Conservation (phyloP, 257 asterid genomes). For the Solanum ossicruentum region DNA sequence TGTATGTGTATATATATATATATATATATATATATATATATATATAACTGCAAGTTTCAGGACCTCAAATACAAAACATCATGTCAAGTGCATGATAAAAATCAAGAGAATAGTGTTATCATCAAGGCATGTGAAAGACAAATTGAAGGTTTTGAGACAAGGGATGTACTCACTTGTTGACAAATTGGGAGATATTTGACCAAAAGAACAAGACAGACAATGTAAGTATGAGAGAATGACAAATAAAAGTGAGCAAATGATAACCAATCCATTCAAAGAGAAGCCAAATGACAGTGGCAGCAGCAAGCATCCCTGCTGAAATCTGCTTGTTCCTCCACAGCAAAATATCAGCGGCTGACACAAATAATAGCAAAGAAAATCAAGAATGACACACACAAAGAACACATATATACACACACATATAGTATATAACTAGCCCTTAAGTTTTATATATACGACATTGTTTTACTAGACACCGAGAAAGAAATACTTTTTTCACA, state of each 20-base stretch:
- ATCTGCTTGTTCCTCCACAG: constrained; percentile 92
- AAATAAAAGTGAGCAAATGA: constrained; percentile 66
- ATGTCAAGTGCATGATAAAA: background rate
- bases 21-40: too few species aligned
- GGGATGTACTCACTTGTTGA: constrained; percentile 43
- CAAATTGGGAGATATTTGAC: constrained; percentile 79
- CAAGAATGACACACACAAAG: background rate
- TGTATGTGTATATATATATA: background rate
- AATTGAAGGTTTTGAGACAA: background rate
- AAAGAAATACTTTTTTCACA: background rate
- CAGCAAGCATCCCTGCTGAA: constrained; percentile 69
- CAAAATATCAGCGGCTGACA: constrained; percentile 80
- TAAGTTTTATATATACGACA: background rate
- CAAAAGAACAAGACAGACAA: constrained; percentile 66
- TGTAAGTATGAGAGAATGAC: constrained; percentile 68
- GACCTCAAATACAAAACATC: background rate
- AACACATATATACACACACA: too few species aligned
- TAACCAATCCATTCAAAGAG: constrained; percentile 86
- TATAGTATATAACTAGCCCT: background rate
- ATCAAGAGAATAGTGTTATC: background rate
- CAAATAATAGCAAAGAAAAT: background rate
- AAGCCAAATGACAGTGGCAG: constrained; percentile 89
- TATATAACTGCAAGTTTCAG: background rate
- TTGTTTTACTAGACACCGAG: background rate
- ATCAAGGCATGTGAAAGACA: background rate